phyloP scores from a whole-genome alignment of 2,329 filamentous ascomycete species.

The Xylaria sp. region DNA sequence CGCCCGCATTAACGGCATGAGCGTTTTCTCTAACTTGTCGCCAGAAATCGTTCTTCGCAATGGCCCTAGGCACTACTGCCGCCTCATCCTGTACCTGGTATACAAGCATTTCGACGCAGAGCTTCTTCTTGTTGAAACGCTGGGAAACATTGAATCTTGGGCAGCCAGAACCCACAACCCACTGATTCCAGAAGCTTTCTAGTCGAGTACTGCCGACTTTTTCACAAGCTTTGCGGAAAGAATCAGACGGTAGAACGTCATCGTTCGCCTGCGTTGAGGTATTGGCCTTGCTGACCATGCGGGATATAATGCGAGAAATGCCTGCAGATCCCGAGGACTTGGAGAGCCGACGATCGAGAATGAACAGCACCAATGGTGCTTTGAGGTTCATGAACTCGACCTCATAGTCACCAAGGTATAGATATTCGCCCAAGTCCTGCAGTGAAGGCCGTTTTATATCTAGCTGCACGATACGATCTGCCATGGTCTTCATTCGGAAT shows the following conservation, averaged over 20 bases:
- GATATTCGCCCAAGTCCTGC: constrained; percentile 68
- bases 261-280: constrained; percentile 57
- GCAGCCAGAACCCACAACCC: constrained; percentile 83
- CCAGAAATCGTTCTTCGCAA: constrained; percentile 73
- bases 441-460: constrained; percentile 81
- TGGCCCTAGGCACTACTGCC: constrained; percentile 41
- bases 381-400: constrained; percentile 88
- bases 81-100: constrained; percentile 62
- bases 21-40: constrained; percentile 77
- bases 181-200: constrained; percentile 89
- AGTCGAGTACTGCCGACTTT: constrained; percentile 81
- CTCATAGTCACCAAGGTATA: constrained; percentile 80
- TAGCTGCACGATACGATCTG: constrained; percentile 74
- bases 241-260: constrained; percentile 66
- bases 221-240: constrained; percentile 80
- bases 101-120: constrained; percentile 89
- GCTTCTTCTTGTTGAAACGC: constrained; percentile 94
- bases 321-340: constrained; percentile 84
- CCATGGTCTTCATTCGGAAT: constrained; percentile 79
- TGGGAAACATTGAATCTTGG: constrained; percentile 82
- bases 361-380: constrained; percentile 84
- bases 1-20: constrained; percentile 61
- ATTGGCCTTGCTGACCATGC: constrained; percentile 79
- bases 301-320: constrained; percentile 77
- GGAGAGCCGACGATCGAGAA: constrained; percentile 82